phyloP scores from a whole-genome alignment of 2,329 filamentous ascomycete species.

The Bipolaris zeicola region DNA sequence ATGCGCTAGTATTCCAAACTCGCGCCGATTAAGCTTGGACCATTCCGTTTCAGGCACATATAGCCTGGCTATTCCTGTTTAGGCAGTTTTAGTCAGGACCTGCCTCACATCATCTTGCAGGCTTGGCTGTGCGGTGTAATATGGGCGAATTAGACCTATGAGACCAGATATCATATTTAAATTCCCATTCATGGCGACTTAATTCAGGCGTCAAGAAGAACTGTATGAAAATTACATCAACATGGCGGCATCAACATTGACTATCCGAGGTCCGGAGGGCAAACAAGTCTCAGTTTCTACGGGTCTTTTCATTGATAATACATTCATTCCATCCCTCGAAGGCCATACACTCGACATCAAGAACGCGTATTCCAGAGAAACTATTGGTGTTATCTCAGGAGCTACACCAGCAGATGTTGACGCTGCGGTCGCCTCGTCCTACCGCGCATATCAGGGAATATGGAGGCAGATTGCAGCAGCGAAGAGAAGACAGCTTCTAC shows the following conservation, averaged over 20 bases:
- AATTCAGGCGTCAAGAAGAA: not conserved
- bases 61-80: not conserved
- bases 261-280: not conserved
- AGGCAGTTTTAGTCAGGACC: not conserved
- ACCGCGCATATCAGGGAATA: not conserved
- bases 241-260: not conserved
- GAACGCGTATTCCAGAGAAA: not conserved
- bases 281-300: not conserved
- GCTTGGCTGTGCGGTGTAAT: not conserved
- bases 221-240: not conserved
- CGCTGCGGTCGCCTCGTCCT: not conserved
- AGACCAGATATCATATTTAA: not conserved
- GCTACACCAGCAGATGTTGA: not conserved
- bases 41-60: not conserved
- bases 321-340: not conserved
- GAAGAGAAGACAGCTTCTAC: not conserved
- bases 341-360: not conserved
- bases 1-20: not conserved
- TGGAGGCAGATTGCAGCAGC: not conserved
- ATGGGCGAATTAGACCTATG: not conserved
- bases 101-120: not conserved
- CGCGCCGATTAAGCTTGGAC: not conserved
- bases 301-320: not conserved
- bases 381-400: not conserved
- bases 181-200: not conserved